Evolutionary conservation across 2,329 filamentous ascomycete species (phyloP).

Genomic region (Tolypocladium ovalisporum): DNA sequence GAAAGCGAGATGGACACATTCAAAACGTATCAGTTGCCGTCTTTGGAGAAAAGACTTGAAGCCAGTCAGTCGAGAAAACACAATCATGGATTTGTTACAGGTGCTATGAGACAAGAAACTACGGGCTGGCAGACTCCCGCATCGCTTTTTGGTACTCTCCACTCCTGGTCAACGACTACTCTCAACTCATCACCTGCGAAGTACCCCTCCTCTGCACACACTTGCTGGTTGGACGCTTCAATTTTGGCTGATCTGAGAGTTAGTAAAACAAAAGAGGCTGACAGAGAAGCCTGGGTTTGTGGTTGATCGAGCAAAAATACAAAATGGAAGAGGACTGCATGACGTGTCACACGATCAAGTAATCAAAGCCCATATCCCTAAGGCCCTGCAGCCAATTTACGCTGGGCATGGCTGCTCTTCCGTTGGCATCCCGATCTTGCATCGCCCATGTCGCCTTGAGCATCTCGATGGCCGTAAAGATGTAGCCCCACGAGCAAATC

Average conservation of each 20-base stretch:
- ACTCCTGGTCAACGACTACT: background rate
- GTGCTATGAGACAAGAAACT: background rate
- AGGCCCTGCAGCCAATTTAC: slow-evolving; percentile 32
- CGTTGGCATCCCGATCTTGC: slow-evolving; percentile 20
- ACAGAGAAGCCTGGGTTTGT: background rate
- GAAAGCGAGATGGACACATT: too few species aligned
- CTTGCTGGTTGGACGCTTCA: background rate
- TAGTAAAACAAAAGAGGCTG: background rate
- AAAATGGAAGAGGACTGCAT: background rate
- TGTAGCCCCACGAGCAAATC: slow-evolving; percentile 38
- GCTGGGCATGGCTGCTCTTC: slow-evolving; percentile 4
- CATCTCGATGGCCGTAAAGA: slow-evolving; percentile 38
- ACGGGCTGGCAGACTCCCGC: background rate
- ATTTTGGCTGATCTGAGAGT: background rate
- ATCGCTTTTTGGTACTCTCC: background rate
- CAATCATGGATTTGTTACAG: background rate
- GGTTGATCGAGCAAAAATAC: background rate
- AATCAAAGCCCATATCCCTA: slow-evolving; percentile 31
- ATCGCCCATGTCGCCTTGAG: slow-evolving; percentile 35
- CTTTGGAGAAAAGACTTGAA: background rate
- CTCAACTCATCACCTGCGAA: background rate
- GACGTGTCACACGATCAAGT: slow-evolving; percentile 29
- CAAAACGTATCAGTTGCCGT: too few species aligned
- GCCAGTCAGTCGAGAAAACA: background rate
- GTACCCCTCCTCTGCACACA: background rate